These are phyloP conservation scores for Malassezia obtusa DNA, from an alignment of 1,284 basidiomycete genomes.

Conservation along the genomic window DNA sequence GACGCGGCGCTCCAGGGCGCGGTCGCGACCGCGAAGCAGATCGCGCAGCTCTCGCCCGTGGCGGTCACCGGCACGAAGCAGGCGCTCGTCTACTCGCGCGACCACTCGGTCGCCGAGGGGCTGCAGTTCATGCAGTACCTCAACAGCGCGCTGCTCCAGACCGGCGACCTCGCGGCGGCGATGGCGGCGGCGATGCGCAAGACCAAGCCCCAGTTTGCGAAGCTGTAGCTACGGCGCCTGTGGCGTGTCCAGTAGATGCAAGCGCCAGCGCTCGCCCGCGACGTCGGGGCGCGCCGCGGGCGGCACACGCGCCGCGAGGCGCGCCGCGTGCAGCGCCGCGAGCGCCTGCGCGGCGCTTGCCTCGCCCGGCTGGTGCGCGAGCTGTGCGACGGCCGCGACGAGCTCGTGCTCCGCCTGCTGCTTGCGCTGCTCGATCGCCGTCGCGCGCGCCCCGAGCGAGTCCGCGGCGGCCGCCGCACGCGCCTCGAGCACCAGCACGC, in stretches of 20 bases:
- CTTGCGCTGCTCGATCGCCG: constrained; percentile 6
- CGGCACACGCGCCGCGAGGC: not conserved
- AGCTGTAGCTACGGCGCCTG: constrained; percentile 23
- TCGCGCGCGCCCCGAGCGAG: constrained; percentile 10
- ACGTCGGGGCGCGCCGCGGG: not conserved
- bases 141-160: constrained; percentile 65
- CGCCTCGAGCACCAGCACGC: constrained; percentile 23
- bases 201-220: constrained; percentile 42
- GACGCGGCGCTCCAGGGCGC: constrained; percentile 54
- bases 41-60: constrained; percentile 70
- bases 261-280: constrained; percentile 8
- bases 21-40: constrained; percentile 58
- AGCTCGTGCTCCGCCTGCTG: constrained; percentile 9
- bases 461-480: constrained; percentile 15
- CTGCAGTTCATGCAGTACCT: constrained; percentile 68
- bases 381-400: constrained; percentile 4
- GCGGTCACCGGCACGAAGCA: constrained; percentile 74
- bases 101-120: constrained; percentile 69
- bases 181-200: constrained; percentile 51
- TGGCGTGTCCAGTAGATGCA: constrained; percentile 9
- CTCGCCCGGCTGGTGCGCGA: constrained; percentile 8
- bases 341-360: not conserved
- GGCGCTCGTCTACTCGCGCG: constrained; percentile 62
- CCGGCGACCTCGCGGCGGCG: constrained; percentile 54
- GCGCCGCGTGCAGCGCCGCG: constrained; percentile 5